Base-by-base conservation (phyloP, 139 green algal species). In the Coelastrella sp. region DNA sequence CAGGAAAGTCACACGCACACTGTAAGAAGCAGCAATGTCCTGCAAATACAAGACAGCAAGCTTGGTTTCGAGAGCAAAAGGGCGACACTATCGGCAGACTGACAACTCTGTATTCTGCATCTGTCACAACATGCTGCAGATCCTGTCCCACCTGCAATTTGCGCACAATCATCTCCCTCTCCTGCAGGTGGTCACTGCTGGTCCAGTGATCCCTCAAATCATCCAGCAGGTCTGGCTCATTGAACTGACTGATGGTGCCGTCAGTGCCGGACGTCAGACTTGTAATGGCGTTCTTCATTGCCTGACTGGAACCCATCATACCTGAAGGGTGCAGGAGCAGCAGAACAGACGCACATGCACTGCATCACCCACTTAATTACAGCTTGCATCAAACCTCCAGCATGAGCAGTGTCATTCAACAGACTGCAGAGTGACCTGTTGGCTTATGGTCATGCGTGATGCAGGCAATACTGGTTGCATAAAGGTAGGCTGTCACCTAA, bases 181-280 rank as follows among this genome's bases (percentile, higher is more conserved):
- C 93, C 73, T 85, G 60, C 83, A 87, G 25, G 84, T 95, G 93
- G 58, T 63, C 82, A 10, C 15, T 14, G 6, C 90, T 81, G 8
- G 86, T 94, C 95, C 95, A 97, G 88, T 95, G 93, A 82, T 97
- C 95, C 78, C 93, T 76, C 86, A 97, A 88, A 91, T 97, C 95
- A 73, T 97, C 95, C 65, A 96, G 83, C 22, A 95, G 88, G 75
- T 95, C 92, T 35, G 92, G 91, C 91, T 96, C 93, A 15, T 60
- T 83, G 60, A 85, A 90, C 59, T 56, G 27, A 72, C 63, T 90
- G 19, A 90, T 24, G 1, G 58, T 25, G 49, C 85, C 85, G 24
- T 76, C 68, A 17, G 15, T 63, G 15, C 22, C n/a, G 6, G 22
- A 12, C 0, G 14, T 73, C 11, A 82, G 61, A 22, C 60, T 83